phyloP scores from a whole-genome alignment of 1,139 yeast genomes.

The Blastobotrys serpentis region DNA sequence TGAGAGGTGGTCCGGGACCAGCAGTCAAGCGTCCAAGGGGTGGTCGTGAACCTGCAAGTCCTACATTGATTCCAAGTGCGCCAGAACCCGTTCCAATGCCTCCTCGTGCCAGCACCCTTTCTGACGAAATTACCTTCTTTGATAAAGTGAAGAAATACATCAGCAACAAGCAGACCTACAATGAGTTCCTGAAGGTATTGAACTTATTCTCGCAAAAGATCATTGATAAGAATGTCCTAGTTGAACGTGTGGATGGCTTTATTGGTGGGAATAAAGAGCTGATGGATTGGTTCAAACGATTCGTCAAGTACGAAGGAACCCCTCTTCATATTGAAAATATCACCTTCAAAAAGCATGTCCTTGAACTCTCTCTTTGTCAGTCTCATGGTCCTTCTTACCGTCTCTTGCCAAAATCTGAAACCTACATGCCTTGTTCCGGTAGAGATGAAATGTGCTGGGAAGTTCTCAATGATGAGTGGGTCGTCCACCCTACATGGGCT shows the following conservation, averaged over 20 bases:
- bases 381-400: slow-evolving; percentile 88
- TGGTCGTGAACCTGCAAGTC: slow-evolving; percentile 38
- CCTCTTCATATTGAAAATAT: slow-evolving; percentile 75
- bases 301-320: slow-evolving; percentile 75
- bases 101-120: slow-evolving; percentile 53
- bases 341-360: slow-evolving; percentile 81
- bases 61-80: slow-evolving; percentile 77
- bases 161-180: slow-evolving; percentile 85
- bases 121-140: slow-evolving; percentile 85
- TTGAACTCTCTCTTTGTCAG: slow-evolving; percentile 82
- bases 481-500: slow-evolving; percentile 99
- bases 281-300: slow-evolving; percentile 85
- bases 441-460: slow-evolving; percentile 99
- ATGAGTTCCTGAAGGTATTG: slow-evolving; percentile 83
- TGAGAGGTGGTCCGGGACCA: slow-evolving; percentile 33
- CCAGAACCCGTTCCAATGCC: slow-evolving; percentile 77
- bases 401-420: slow-evolving; percentile 88
- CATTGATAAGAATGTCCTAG: slow-evolving; percentile 76
- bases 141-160: slow-evolving; percentile 89
- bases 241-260: slow-evolving; percentile 81
- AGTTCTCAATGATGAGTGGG: slow-evolving; percentile 97
- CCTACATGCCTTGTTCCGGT: slow-evolving; percentile 97
- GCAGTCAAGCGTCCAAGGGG: slow-evolving; percentile 14
- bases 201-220: slow-evolving; percentile 88
- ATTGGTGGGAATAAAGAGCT: slow-evolving; percentile 79